Conservation (phyloP, 768 basidiomycete genomes). For the Rhizopogon vesiculosus region DNA sequence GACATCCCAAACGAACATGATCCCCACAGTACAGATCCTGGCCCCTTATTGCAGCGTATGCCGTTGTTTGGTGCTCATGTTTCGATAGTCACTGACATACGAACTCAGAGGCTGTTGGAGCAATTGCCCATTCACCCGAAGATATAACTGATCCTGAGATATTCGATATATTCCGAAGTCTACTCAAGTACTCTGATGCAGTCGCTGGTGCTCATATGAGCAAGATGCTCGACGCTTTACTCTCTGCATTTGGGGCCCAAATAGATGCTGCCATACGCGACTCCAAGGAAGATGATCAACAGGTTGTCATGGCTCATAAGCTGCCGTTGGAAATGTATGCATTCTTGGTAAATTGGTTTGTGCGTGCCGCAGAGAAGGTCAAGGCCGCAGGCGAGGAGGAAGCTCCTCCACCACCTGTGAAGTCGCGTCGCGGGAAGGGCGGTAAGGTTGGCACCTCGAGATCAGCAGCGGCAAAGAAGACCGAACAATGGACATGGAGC, state of each 20-base stretch:
- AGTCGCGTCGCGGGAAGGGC: constrained; percentile 54
- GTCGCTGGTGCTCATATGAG: constrained; percentile 66
- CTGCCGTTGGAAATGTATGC: constrained; percentile 84
- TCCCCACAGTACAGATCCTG: constrained; percentile 49
- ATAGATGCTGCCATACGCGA: constrained; percentile 70
- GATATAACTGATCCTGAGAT: constrained; percentile 59
- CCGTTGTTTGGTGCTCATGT: constrained; percentile 1
- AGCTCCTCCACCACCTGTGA: constrained; percentile 40
- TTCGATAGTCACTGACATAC: constrained; percentile 5
- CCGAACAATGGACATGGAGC: constrained; percentile 66
- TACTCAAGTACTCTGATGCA: constrained; percentile 69
- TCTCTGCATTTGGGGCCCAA: constrained; percentile 69
- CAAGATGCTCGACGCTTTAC: constrained; percentile 85
- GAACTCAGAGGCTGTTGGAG: constrained; percentile 65
- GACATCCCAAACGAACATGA: constrained; percentile 69
- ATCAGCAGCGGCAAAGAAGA: constrained; percentile 41
- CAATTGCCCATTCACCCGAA: constrained; percentile 75
- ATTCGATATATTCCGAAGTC: constrained; percentile 78
- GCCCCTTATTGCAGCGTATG: constrained; percentile 56
- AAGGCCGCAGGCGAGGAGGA: constrained; percentile 48
- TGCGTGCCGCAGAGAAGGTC: constrained; percentile 72
- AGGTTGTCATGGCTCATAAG: constrained; percentile 60
- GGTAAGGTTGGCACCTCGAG: constrained; percentile 43
- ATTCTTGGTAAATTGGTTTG: constrained; percentile 92
- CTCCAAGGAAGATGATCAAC: constrained; percentile 63